Evolutionary conservation across 169 alveolate species (phyloP).

Genomic region (Plasmodium blacklocki): DNA sequence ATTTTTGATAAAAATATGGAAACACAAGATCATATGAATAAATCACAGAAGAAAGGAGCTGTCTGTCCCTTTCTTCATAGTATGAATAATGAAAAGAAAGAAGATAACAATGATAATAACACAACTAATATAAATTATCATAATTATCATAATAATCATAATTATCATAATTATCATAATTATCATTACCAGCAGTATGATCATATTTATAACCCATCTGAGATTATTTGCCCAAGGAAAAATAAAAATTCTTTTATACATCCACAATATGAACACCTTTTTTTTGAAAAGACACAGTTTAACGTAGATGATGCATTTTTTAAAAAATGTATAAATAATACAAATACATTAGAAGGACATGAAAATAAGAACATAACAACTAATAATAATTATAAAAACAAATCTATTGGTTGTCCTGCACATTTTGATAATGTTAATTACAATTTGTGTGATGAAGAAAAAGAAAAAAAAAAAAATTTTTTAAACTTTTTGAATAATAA

Average conservation of each 20-base stretch:
- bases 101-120: too few species aligned
- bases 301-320: constrained; percentile 17
- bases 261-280: not conserved
- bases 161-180: too few species aligned
- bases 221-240: not conserved
- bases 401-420: not conserved
- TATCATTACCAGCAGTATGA: too few species aligned
- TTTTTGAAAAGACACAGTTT: constrained; percentile 1
- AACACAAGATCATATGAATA: too few species aligned
- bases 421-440: not conserved
- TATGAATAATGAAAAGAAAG: too few species aligned
- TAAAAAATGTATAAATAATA: not conserved
- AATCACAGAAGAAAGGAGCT: too few species aligned
- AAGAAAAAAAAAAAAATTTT: constrained; percentile 14
- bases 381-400: not conserved
- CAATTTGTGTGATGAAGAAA: not conserved
- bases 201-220: too few species aligned
- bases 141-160: too few species aligned
- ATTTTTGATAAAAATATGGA: not conserved
- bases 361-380: not conserved
- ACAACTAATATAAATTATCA: too few species aligned
- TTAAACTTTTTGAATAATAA: constrained; percentile 17
- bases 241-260: not conserved
- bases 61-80: too few species aligned
- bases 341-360: not conserved